These are phyloP conservation scores for Pichia pseudocactophila DNA, from an alignment of 805 yeast genomes.

Conservation along the genomic window DNA sequence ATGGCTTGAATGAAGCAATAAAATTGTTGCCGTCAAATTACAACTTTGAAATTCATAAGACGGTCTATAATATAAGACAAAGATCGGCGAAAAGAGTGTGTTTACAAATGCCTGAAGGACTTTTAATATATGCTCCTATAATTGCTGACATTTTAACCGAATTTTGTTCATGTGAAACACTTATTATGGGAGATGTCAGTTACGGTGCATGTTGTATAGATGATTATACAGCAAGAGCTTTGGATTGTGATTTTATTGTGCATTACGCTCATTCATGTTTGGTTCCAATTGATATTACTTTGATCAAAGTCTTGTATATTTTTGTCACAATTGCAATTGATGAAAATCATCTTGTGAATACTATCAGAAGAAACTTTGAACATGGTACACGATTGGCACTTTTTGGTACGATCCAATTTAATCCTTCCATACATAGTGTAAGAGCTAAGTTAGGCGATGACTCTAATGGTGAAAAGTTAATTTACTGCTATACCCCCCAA, in stretches of 20 bases:
- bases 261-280: constrained; percentile 97
- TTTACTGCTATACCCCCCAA: constrained; percentile 78
- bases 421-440: constrained; percentile 82
- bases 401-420: constrained; percentile 95
- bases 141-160: constrained; percentile 90
- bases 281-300: constrained; percentile 89
- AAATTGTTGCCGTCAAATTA: constrained; percentile 79
- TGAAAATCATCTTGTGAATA: constrained; percentile 68
- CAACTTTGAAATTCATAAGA: constrained; percentile 92
- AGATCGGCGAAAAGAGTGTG: constrained; percentile 76
- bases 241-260: constrained; percentile 89
- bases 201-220: constrained; percentile 99
- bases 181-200: constrained; percentile 97
- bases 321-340: constrained; percentile 92
- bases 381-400: constrained; percentile 63
- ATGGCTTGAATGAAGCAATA: constrained; percentile 77
- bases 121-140: constrained; percentile 77
- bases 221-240: constrained; percentile 85
- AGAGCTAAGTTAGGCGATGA: constrained; percentile 46
- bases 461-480: constrained; percentile 29
- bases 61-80: constrained; percentile 85
- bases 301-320: constrained; percentile 85
- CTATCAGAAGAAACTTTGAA: constrained; percentile 61
- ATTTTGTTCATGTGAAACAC: constrained; percentile 76
- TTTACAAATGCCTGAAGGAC: constrained; percentile 95